Evolutionary conservation across 2,329 filamentous ascomycete genomes (phyloP).

Genomic region (Calonectria pteridis): DNA sequence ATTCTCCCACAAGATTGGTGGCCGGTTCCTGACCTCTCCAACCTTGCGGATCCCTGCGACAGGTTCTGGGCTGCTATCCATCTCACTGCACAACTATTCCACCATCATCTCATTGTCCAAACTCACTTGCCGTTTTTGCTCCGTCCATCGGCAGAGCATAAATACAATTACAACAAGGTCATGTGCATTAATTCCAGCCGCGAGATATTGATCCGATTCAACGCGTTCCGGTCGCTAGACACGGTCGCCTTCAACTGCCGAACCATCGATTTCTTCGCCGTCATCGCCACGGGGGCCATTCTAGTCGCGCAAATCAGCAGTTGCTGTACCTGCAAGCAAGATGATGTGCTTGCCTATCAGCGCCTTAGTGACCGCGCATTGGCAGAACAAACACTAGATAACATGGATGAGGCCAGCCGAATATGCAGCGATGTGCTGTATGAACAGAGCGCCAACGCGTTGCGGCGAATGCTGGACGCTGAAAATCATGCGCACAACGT

Average conservation of each 20-base stretch:
- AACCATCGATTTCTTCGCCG: constrained; percentile 15
- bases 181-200: constrained; percentile 15
- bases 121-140: constrained; percentile 11
- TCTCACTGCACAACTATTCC: neutral
- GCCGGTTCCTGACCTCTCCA: neutral
- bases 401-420: constrained; percentile 12
- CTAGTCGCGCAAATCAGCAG: constrained; percentile 6
- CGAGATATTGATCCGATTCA: constrained; percentile 18
- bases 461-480: neutral
- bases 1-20: neutral
- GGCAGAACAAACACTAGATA: constrained; percentile 2
- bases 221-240: constrained; percentile 10
- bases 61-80: neutral
- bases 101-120: neutral
- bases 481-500: neutral
- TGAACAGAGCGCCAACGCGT: neutral
- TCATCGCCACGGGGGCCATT: constrained; percentile 8
- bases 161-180: constrained; percentile 13
- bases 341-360: neutral
- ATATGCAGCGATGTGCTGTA: constrained; percentile 9
- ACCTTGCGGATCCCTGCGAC: neutral
- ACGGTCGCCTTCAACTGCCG: constrained; percentile 14
- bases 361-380: constrained; percentile 14
- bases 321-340: neutral
- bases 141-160: neutral